Base-by-base conservation (phyloP, 495 filamentous ascomycete genomes). In the Hypoxylon fragiforme region DNA sequence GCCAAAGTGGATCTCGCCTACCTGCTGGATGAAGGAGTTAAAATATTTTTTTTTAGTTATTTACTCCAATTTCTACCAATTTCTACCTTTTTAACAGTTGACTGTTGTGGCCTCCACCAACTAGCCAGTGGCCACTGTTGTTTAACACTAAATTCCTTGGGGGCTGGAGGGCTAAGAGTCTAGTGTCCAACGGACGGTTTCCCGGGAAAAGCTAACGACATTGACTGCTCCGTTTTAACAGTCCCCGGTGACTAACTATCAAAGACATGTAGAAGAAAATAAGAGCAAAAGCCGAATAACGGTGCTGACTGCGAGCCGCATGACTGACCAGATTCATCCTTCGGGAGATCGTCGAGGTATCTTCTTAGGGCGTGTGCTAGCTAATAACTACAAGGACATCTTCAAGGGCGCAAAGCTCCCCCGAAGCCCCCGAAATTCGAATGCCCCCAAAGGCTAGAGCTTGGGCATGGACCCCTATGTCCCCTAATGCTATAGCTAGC, bases 261-360 rank as follows among this genome's bases (percentile, higher is more conserved):
- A 13, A 41, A 8, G 9, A 9, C 4, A 9, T 9, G 9, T 4
- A 28, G 24, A 28, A 4, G 9, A 28, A 4, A 9, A 28, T 9
- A 4, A 28, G 14, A 48, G 21, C 14, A 48, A 40, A 57, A 40
- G 45, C 45, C 39, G 41, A 41, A 28, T 13, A 20, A 40, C 22
- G 53, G 54, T 31, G 38, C 24, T 50, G 44, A 14, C 18, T 31
- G 20, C 24, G 32, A 57, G 44, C 52, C 52, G 52, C 44, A 44
- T 49, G 51, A 42, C 30, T 22, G 15, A 4, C 13, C 15, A 32
- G 46, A 44, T n/a, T 32, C 36, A 19, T 35, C 38, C 31, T 40
- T 41, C 5, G 19, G 39, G 36, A 11, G 11, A 52, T 38, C 49
- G n/a, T 44, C 20, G 31, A 37, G 42, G 36, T 22, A 37, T 13